Percentiles rank a stretch among this genome's conserved stretches.
These are phyloP conservation scores for Eimeria sp. DNA, from an alignment of 169 alveolate genomes.

Conservation along the genomic window DNA sequence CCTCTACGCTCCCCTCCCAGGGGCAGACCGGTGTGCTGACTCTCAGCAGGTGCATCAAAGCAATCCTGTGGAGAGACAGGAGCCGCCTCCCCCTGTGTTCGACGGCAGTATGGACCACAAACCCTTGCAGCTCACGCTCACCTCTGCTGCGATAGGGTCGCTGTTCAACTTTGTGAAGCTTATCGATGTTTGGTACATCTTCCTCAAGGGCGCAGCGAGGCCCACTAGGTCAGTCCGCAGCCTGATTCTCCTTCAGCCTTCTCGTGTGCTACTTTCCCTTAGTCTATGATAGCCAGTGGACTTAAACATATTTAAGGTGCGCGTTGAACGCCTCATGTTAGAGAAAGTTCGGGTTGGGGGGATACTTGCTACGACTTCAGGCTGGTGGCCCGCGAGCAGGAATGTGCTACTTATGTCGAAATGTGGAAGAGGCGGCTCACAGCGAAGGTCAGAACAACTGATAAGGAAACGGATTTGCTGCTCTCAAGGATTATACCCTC, in stretches of 20 bases:
- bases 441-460: constrained; percentile 14
- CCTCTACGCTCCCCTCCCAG: constrained; percentile 34
- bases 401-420: constrained; percentile 74
- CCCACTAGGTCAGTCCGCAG: constrained; percentile 42
- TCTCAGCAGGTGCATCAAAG: not conserved
- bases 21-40: not conserved
- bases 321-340: not conserved
- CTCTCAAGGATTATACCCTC: not conserved
- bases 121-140: constrained; percentile 71
- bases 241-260: not conserved
- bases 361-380: not conserved
- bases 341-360: not conserved
- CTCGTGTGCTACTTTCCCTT: not conserved
- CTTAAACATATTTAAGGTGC: not conserved
- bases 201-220: constrained; percentile 80
- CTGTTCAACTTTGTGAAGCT: constrained; percentile 78
- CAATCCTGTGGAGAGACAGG: constrained; percentile 4
- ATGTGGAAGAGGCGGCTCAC: constrained; percentile 76
- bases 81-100: constrained; percentile 74
- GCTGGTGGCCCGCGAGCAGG: constrained; percentile 72
- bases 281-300: not conserved
- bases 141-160: constrained; percentile 55
- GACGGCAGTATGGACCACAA: constrained; percentile 72
- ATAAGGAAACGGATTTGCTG: not conserved
- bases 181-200: constrained; percentile 80